Percentiles rank a stretch among this genome's conserved stretches.
phyloP scores from a whole-genome alignment of 768 basidiomycete genomes.

The Psilocybe cubensis region DNA sequence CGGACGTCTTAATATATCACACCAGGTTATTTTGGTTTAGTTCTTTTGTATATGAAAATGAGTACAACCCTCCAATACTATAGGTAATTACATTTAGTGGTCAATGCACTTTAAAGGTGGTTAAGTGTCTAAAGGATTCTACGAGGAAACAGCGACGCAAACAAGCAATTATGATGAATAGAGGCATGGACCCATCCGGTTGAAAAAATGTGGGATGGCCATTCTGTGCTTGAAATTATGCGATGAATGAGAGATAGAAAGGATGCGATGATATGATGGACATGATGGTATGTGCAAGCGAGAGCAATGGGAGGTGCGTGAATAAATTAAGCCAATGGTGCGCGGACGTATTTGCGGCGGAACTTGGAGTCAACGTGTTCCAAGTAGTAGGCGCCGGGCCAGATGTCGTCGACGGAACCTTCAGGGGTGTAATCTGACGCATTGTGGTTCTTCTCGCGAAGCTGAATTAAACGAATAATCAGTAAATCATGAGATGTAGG shows the following conservation, averaged over 20 bases:
- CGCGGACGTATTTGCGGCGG: conserved; percentile 82
- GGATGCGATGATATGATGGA: conserved; percentile 12
- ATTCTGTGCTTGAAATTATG: not conserved
- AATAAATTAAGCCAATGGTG: conserved; percentile 39
- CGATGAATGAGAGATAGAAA: conserved; percentile 12
- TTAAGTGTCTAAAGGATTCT: not conserved
- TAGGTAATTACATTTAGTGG: conserved; percentile 7
- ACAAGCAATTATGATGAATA: not conserved
- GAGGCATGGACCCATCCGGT: not conserved
- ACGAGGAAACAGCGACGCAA: not conserved
- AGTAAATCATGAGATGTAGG: conserved; percentile 5
- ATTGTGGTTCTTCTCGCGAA: conserved; percentile 97
- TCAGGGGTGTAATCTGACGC: conserved; percentile 81
- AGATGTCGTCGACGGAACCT: conserved; percentile 90
- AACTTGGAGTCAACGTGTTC: conserved; percentile 88
- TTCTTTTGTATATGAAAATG: not conserved
- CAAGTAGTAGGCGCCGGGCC: conserved; percentile 94
- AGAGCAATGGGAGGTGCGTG: not conserved
- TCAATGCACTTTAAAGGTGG: not conserved
- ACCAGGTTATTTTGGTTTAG: not conserved
- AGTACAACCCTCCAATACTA: conserved; percentile 2
- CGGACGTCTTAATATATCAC: not conserved
- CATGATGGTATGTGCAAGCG: not conserved
- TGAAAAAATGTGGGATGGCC: not conserved
- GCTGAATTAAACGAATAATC: conserved; percentile 45